Conservation (phyloP, 129 eudicot genomes). For the Flaveria bidentis region DNA sequence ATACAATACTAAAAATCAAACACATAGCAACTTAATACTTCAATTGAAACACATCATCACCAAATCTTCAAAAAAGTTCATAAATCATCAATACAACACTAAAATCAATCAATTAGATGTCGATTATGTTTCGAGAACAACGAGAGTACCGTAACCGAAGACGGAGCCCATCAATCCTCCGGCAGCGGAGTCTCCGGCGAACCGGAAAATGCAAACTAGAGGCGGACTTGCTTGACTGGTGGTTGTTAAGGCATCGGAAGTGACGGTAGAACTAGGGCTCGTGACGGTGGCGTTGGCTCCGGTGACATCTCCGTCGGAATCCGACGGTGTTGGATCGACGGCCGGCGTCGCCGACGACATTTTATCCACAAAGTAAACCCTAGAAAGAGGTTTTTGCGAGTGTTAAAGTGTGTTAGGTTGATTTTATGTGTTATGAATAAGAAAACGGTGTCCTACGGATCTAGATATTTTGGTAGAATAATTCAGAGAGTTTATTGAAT, state of each 20-base stretch:
- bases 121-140: background rate
- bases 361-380: constrained; percentile 40
- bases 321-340: constrained; percentile 43
- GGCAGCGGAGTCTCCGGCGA: constrained; percentile 65
- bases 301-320: constrained; percentile 49
- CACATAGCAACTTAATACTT: too few relatives aligned
- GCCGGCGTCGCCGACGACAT: constrained; percentile 51
- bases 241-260: constrained; percentile 39
- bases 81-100: background rate
- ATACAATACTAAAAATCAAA: too few relatives aligned
- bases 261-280: constrained; percentile 27
- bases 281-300: constrained; percentile 10
- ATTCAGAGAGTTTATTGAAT: too few relatives aligned
- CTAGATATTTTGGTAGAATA: background rate
- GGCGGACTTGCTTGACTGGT: constrained; percentile 57
- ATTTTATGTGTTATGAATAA: background rate
- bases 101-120: too few relatives aligned
- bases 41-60: too few relatives aligned
- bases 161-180: constrained; percentile 91
- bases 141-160: constrained; percentile 63
- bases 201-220: constrained; percentile 56
- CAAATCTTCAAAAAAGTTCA: background rate
- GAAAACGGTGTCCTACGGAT: background rate
- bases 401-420: background rate
- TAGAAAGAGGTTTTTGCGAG: constrained; percentile 18